Conservation (phyloP, 495 filamentous ascomycete species). For the Darksidea phi region DNA sequence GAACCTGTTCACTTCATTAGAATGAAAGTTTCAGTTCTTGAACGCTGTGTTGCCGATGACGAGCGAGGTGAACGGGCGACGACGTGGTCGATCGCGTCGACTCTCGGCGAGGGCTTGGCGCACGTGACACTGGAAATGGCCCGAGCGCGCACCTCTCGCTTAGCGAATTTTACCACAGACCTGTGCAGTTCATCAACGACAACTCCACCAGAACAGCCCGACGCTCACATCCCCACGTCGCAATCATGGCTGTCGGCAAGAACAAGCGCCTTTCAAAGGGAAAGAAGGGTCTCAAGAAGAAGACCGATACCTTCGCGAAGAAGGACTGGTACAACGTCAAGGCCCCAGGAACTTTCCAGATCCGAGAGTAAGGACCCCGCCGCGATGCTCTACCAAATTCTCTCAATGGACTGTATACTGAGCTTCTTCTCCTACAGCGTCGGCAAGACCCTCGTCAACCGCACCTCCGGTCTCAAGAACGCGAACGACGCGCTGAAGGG, state of each 20-base stretch:
- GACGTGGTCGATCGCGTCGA: not conserved
- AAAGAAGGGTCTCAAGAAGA: conserved; percentile 99
- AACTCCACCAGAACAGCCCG: conserved; percentile 30
- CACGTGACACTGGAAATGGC: conserved; percentile 5
- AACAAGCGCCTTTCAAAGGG: conserved; percentile 99
- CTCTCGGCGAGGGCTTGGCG: not conserved
- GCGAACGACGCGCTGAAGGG: conserved; percentile 98
- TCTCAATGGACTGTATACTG: conserved; percentile 28
- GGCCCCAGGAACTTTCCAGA: conserved; percentile 94
- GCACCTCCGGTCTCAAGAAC: conserved; percentile 98
- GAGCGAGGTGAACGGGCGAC: too few relatives aligned
- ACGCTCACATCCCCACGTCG: conserved; percentile 36
- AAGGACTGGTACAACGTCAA: conserved; percentile 96
- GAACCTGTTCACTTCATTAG: too few relatives aligned
- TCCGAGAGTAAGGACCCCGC: conserved; percentile 77
- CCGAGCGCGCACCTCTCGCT: conserved; percentile 4
- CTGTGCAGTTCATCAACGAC: conserved; percentile 31
- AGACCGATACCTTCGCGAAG: conserved; percentile 92
- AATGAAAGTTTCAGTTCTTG: too few relatives aligned
- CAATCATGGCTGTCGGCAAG: conserved; percentile 64
- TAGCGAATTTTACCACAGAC: not conserved
- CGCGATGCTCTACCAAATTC: not conserved
- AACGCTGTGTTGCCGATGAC: too few relatives aligned
- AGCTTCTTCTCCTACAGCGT: conserved; percentile 60
- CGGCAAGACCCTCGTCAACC: conserved; percentile 98